phyloP scores from a whole-genome alignment of 192 early-diverging fungal species.

The Coemansia sp. region DNA sequence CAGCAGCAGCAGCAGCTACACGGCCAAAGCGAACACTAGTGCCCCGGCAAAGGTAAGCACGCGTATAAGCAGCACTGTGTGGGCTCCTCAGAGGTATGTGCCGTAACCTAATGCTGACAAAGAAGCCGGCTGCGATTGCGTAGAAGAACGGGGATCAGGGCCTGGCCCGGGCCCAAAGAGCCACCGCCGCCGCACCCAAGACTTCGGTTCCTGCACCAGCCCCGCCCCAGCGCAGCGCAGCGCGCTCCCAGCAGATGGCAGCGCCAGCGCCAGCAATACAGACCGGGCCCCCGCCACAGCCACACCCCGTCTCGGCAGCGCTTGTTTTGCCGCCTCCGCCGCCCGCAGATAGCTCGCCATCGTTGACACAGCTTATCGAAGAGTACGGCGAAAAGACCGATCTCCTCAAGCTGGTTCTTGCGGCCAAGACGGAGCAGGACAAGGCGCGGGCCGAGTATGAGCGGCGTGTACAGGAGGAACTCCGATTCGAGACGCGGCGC shows the following conservation, averaged over 20 bases:
- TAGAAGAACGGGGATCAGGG: no score
- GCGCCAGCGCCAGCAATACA: not conserved
- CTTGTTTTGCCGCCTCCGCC: slow-evolving; percentile 14
- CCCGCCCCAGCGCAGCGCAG: not conserved
- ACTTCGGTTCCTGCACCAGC: no score
- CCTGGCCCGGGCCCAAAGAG: no score
- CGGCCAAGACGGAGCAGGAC: slow-evolving; percentile 45
- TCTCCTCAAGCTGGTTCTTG: slow-evolving; percentile 35
- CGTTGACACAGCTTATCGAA: slow-evolving; percentile 30
- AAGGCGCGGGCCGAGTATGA: slow-evolving; percentile 41
- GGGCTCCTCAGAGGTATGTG: no score
- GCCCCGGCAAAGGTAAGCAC: no score
- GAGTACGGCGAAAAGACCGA: slow-evolving; percentile 41
- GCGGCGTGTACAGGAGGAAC: slow-evolving; percentile 42
- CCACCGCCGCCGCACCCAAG: no score
- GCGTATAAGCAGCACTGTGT: no score
- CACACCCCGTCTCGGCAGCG: not conserved
- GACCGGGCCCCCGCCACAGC: not conserved
- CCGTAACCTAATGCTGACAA: no score
- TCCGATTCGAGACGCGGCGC: slow-evolving; percentile 37
- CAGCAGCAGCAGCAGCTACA: no score
- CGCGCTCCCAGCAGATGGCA: not conserved
- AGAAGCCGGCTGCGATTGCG: no score
- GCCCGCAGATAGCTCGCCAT: slow-evolving; percentile 13
- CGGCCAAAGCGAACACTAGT: no score